Percentiles rank a stretch among this genome's conserved stretches.
Conservation (phyloP, 257 asterid genomes). For the Cordia subcordata region DNA sequence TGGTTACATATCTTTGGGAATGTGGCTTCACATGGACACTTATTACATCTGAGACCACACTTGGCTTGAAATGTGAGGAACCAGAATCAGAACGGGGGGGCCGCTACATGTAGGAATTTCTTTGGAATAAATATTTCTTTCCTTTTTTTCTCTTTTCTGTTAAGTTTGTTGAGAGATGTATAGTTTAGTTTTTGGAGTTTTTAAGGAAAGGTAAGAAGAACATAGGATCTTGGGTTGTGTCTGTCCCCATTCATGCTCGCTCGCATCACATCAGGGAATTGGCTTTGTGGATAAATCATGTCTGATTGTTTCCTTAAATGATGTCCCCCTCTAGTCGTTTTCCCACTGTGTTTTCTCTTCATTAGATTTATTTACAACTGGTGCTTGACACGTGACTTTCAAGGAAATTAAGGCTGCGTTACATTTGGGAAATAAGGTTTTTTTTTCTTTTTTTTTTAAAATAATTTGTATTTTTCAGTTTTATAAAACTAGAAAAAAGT, state of each 20-base stretch:
- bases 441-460: too few relatives aligned
- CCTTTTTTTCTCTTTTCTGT: background rate
- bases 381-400: too few relatives aligned
- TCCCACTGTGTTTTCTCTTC: background rate
- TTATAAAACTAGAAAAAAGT: too few relatives aligned
- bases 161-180: background rate
- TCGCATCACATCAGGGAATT: background rate
- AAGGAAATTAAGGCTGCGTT: too few relatives aligned
- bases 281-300: background rate
- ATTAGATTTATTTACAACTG: background rate
- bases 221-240: slow-evolving; percentile 11
- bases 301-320: slow-evolving; percentile 1
- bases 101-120: background rate
- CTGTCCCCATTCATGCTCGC: background rate
- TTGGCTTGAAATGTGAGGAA: slow-evolving; percentile 29
- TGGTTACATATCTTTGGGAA: background rate
- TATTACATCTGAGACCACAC: slow-evolving; percentile 10
- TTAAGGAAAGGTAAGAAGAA: slow-evolving; percentile 5
- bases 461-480: too few relatives aligned
- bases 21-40: slow-evolving; percentile 16
- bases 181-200: slow-evolving; percentile 5
- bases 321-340: slow-evolving; percentile 2
- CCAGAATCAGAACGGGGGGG: slow-evolving; percentile 20
- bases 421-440: too few relatives aligned
- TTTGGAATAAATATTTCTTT: too few relatives aligned